Evolutionary conservation across 106 monocot species (phyloP).

Genomic region (Platanthera guangdongensis): DNA sequence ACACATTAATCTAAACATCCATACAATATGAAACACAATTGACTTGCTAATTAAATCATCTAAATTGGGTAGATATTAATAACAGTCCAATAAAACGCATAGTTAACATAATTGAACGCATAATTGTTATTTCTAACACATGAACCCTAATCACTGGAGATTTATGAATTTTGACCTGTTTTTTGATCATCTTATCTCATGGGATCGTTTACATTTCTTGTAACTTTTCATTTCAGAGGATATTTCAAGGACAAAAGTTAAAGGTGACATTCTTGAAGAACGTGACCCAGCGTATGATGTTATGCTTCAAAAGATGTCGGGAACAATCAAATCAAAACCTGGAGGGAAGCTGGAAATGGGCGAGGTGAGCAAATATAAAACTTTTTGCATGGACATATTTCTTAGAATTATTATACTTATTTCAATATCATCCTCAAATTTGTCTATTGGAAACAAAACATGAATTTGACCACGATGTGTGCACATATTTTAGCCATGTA

Average conservation of each 20-base stretch:
- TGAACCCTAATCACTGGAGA: too few relatives aligned
- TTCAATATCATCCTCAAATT: not conserved
- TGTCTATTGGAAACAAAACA: not conserved
- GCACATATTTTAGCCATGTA: too few relatives aligned
- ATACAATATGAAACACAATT: too few relatives aligned
- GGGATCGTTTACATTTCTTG: not conserved
- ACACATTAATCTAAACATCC: too few relatives aligned
- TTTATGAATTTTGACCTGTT: too few relatives aligned
- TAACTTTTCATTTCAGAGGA: constrained; percentile 18
- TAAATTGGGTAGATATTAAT: too few relatives aligned
- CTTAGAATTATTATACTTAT: not conserved
- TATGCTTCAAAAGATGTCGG: constrained; percentile 60
- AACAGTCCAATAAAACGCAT: too few relatives aligned
- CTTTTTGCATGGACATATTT: not conserved
- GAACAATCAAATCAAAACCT: constrained; percentile 47
- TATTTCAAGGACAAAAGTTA: constrained; percentile 8
- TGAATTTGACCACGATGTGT: not conserved
- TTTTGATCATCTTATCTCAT: too few relatives aligned
- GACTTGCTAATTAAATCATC: too few relatives aligned
- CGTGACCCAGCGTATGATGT: constrained; percentile 52
- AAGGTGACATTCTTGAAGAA: constrained; percentile 39
- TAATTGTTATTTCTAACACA: too few relatives aligned
- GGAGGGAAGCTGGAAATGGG: constrained; percentile 73
- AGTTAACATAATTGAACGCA: too few relatives aligned
- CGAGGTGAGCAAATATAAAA: constrained; percentile 28